phyloP scores from a whole-genome alignment of 1,139 yeast genomes.

The Pichia sp. region DNA sequence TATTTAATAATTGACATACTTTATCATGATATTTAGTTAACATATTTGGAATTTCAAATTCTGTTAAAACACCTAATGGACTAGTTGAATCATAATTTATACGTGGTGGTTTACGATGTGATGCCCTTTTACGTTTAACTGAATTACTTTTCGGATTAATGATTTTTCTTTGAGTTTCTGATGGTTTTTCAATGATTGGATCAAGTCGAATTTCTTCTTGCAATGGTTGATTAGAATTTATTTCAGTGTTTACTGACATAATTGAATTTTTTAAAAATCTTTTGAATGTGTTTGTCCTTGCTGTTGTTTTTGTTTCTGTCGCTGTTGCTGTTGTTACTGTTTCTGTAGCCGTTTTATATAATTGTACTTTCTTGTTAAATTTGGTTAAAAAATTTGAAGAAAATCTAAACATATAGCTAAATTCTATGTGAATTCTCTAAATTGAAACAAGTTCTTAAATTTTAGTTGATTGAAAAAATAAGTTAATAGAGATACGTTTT shows the following conservation, averaged over 20 bases:
- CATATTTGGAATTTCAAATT: constrained; percentile 63
- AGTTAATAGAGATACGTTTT: too few species aligned
- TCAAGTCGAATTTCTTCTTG: constrained; percentile 1
- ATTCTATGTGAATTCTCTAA: too few species aligned
- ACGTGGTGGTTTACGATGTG: constrained; percentile 38
- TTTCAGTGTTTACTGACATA: background rate
- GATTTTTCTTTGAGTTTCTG: background rate
- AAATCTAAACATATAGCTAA: too few species aligned
- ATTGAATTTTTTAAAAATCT: background rate
- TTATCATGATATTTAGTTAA: constrained; percentile 33
- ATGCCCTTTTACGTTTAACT: constrained; percentile 21
- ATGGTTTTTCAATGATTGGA: background rate
- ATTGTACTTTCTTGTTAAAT: too few species aligned
- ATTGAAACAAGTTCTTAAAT: too few species aligned
- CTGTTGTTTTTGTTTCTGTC: too few species aligned
- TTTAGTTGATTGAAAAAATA: too few species aligned
- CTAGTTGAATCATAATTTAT: constrained; percentile 66
- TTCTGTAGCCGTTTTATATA: too few species aligned
- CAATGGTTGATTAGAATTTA: background rate
- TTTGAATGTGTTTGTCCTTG: too few species aligned
- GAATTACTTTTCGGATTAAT: constrained; percentile 12
- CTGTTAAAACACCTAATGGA: constrained; percentile 67
- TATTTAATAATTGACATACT: constrained; percentile 5
- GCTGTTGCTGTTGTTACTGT: too few species aligned
- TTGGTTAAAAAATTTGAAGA: too few species aligned